Evolutionary conservation across 805 yeast genomes (phyloP).

Genomic region (Candida boleticola): DNA sequence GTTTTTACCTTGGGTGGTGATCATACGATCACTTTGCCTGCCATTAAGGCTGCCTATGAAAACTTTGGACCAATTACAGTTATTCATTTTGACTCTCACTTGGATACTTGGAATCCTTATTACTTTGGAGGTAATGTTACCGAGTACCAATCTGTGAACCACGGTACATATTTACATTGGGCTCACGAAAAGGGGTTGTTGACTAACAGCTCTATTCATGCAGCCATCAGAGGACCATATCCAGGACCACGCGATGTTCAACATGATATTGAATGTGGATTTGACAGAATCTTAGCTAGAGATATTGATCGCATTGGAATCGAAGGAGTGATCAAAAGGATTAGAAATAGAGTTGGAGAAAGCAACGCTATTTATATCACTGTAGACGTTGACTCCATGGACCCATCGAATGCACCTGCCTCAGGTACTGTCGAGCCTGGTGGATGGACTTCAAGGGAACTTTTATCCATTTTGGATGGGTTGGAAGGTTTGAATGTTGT

Average conservation of each 20-base stretch:
- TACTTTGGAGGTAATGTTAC: constrained; percentile 9
- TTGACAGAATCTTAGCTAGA: constrained; percentile 10
- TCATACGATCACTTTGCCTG: constrained; percentile 12
- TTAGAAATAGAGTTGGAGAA: constrained; percentile 10
- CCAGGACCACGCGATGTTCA: constrained; percentile 9
- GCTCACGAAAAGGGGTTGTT: constrained; percentile 11
- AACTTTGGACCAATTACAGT: constrained; percentile 12
- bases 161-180: constrained; percentile 13
- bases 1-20: constrained; percentile 13
- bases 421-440: constrained; percentile 29
- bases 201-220: constrained; percentile 10
- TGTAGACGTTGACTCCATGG: constrained; percentile 27
- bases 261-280: constrained; percentile 11
- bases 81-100: constrained; percentile 12
- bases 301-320: constrained; percentile 11
- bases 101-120: constrained; percentile 12
- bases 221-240: constrained; percentile 10
- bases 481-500: constrained; percentile 26
- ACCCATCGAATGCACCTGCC: constrained; percentile 28
- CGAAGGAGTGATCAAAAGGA: constrained; percentile 10
- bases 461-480: constrained; percentile 23
- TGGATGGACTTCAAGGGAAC: constrained; percentile 25
- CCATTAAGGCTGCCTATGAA: constrained; percentile 12
- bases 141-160: constrained; percentile 13
- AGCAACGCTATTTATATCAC: constrained; percentile 28